phyloP scores from a whole-genome alignment of 2,329 filamentous ascomycete species.

The Scytalidium sp. region DNA sequence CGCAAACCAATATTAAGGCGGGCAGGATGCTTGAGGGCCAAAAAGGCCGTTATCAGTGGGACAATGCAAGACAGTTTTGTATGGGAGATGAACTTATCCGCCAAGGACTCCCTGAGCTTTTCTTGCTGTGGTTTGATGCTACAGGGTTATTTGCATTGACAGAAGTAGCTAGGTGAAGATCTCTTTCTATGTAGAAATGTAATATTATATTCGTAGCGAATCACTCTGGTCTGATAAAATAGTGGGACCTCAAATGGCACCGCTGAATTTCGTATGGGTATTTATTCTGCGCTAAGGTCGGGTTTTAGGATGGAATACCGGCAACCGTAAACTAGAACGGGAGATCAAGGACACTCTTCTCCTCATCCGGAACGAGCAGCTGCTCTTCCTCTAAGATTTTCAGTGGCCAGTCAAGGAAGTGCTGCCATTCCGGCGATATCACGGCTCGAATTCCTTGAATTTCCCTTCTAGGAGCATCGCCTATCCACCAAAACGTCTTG shows the following conservation, averaged over 20 bases:
- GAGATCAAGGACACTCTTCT: no score
- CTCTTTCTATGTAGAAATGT: no score
- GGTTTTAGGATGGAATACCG: no score
- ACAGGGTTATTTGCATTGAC: constrained; percentile 8
- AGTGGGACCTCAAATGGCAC: no score
- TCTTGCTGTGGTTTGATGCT: constrained; percentile 6
- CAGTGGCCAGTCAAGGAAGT: constrained; percentile 13
- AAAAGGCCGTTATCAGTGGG: constrained; percentile 3
- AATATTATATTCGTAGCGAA: no score
- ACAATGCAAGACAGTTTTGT: background rate
- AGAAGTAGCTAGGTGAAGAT: no score
- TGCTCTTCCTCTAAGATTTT: constrained; percentile 7
- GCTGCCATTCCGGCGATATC: constrained; percentile 10
- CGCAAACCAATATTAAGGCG: background rate
- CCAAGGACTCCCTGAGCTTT: constrained; percentile 8
- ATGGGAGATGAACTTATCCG: constrained; percentile 11
- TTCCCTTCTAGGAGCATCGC: constrained; percentile 16
- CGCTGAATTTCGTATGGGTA: no score
- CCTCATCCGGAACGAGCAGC: background rate
- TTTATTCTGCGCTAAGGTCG: no score
- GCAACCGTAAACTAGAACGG: no score
- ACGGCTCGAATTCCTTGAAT: constrained; percentile 11
- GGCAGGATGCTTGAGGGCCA: constrained; percentile 1
- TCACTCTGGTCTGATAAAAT: no score
- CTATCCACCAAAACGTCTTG: constrained; percentile 32